Evolutionary conservation across 345 rosid genomes (phyloP).

Genomic region (Brassica rapa): DNA sequence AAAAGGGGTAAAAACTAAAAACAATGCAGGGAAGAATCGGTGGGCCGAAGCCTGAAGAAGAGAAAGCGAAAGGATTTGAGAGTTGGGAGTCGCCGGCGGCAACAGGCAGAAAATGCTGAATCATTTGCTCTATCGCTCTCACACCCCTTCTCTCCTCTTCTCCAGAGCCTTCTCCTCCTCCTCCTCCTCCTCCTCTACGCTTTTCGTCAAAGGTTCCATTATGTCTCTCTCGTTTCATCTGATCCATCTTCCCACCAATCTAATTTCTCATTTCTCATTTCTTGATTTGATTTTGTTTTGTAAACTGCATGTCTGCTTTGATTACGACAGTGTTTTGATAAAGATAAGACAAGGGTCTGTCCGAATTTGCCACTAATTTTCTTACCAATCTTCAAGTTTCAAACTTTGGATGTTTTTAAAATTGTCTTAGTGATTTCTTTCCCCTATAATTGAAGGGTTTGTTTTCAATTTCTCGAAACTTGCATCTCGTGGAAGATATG

Average conservation of each 20-base stretch:
- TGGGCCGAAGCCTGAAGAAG: background rate
- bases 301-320: background rate
- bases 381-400: slow-evolving; percentile 1
- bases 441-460: slow-evolving; percentile 9
- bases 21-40: background rate
- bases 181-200: slow-evolving; percentile 20
- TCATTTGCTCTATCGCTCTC: slow-evolving; percentile 20
- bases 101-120: slow-evolving; percentile 14
- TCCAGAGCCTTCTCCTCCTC: slow-evolving; percentile 38
- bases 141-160: slow-evolving; percentile 19
- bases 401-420: background rate
- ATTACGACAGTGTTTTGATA: background rate
- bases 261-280: background rate
- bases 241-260: background rate
- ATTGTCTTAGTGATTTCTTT: background rate
- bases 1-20: background rate
- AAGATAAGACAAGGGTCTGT: background rate
- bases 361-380: no score
- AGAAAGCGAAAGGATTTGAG: background rate
- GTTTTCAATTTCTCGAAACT: background rate
- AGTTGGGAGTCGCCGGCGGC: slow-evolving; percentile 15
- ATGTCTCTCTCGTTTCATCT: background rate
- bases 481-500: background rate
- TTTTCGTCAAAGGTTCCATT: slow-evolving; percentile 36
- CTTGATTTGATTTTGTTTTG: background rate